Base-by-base conservation (phyloP, 805 yeast species). In the Kodamaea leandrae region DNA sequence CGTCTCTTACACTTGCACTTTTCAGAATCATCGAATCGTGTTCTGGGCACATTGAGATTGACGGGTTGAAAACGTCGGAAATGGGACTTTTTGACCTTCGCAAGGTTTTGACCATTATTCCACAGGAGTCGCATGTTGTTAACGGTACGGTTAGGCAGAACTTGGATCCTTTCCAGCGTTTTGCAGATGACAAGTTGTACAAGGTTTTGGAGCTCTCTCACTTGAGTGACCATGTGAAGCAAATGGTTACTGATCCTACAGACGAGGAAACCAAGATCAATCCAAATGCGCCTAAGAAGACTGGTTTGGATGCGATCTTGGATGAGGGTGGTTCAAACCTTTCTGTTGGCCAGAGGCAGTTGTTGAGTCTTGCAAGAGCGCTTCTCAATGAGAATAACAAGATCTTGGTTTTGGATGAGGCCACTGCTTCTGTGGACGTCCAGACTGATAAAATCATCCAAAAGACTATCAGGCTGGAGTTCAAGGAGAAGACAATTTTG, bases 101-200 rank as follows among this genome's bases (percentile, higher is more conserved):
- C 56, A 81, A 80, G 25, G 75, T 78, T 44, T 64, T 89, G 32
- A 83, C 93, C 2, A 90, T 89, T 49, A 89, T 89, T 49, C 97
- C 97, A 1, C 96, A 89, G 61, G 97, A 89, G 61, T 85, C 96
- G 0, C 96, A 90, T 60, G 87, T 87, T 7, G 83, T 90, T 58
- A 86, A 86, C 64, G 96, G 96, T 25, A 76, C 93, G 0, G 68
- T 89, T 9, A 74, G 96, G 53, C 84, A 86, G 35, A 89, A 89
- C 60, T 68, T 86, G 20, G 98, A 91, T 61, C 98, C 98, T 15
- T 78, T 84, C 2, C 66, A 72, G 14, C 67, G 65, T 36, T 79
- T 78, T 55, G 63, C 77, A 2, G 96, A 88, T 60, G 83, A 82
- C 13, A 76, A 82, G 44, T 71, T 89, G n/a, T 88, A 95, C 96